These are phyloP conservation scores for Zangia roseola DNA, from an alignment of 768 basidiomycete genomes.

Conservation along the genomic window DNA sequence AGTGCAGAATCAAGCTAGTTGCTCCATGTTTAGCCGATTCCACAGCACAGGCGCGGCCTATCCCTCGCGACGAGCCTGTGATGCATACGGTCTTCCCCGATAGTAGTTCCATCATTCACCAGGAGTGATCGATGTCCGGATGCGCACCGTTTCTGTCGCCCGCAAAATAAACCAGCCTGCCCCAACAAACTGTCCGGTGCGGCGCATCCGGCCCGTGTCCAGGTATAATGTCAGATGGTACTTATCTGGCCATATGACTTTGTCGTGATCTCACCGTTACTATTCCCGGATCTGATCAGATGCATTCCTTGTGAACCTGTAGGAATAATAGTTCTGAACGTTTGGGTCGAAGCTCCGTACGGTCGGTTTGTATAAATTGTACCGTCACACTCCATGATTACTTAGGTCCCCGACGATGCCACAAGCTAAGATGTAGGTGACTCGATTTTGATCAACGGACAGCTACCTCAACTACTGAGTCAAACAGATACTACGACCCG, in stretches of 20 bases:
- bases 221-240: conserved; percentile 4
- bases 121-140: too few species aligned
- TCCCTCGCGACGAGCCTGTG: too few species aligned
- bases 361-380: conserved; percentile 3
- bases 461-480: background rate
- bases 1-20: too few species aligned
- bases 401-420: conserved; percentile 5
- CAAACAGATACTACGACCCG: conserved; percentile 49
- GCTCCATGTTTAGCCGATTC: too few species aligned
- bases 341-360: conserved; percentile 5
- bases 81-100: too few species aligned
- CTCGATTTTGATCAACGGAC: background rate
- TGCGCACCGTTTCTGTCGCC: too few species aligned
- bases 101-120: too few species aligned
- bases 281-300: conserved; percentile 6
- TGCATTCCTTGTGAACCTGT: conserved; percentile 3
- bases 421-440: conserved; percentile 56
- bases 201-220: conserved; percentile 5
- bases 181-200: background rate
- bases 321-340: background rate
- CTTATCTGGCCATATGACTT: conserved; percentile 19
- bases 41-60: too few species aligned
- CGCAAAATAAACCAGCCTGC: too few species aligned
- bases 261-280: conserved; percentile 9
- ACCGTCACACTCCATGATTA: background rate